Evolutionary conservation across 75 land plant species (phyloP), one percentile per base, ranked within the genome.

Genomic region (Pseudotsuga menziesii): DNA sequence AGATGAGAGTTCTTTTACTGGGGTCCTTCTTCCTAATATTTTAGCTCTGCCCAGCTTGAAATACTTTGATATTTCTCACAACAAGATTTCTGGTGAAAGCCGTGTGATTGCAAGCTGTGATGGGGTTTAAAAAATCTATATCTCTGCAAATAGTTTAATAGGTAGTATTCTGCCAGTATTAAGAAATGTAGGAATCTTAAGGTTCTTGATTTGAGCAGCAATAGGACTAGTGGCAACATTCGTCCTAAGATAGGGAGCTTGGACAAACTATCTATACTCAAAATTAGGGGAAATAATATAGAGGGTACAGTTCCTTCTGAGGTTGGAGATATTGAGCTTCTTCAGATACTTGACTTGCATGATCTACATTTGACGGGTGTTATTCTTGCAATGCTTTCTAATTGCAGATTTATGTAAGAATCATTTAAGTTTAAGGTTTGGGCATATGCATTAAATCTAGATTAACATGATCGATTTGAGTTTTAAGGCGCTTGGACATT

Each of bases 341-440:
- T 93, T 70, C 82, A 81, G 75, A 82, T 86, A 27, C 80, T 93
- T 26, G 87, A 91, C 80, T 78, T 93, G 78, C 86, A 83, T 23
- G 79, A 80, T 61, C 89, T 94, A 63, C 78, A 79, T 25, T 90
- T 96, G 35, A 63, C 56, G 48, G 99, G 98, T 14, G 78, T 77
- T 66, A 92, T 96, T 22, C 99, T 98, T 0, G 41, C 26, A 11
- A 69, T 77, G 3, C 76, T 96, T 4, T 80, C 81, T 62, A 82
- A 79, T 54, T 92, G 91, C 88, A 84, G 79, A 62, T 91, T 88
- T 69, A 88, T 97, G 60, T 87, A 83, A 70, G 82, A 81, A 60
- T 83, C 3, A n/a, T 41, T 69, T 41, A 7, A 69, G n/a, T 69
- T 41, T 41, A 11, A 41, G 25, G 23, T 20, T 25, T 29, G 2